phyloP scores from a whole-genome alignment of 2,329 filamentous ascomycete genomes.

The Colletotrichum sp. region DNA sequence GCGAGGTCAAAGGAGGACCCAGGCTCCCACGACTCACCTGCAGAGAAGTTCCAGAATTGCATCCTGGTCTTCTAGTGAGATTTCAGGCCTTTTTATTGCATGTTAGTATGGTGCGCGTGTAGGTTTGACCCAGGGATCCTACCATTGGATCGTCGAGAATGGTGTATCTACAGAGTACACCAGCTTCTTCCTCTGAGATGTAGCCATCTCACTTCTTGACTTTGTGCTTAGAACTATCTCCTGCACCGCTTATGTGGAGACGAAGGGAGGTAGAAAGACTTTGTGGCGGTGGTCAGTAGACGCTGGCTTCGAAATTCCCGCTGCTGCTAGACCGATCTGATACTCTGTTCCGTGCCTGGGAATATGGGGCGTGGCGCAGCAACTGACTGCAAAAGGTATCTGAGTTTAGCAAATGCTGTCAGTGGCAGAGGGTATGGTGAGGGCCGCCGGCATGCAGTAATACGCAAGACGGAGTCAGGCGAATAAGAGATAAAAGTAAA shows the following conservation, averaged over 20 bases:
- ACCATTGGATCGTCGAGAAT: slow-evolving; percentile 67
- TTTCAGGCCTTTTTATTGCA: slow-evolving; percentile 58
- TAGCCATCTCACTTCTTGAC: not conserved
- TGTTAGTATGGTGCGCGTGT: not conserved
- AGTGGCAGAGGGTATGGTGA: not conserved
- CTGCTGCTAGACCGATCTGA: not conserved
- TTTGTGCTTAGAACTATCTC: not conserved
- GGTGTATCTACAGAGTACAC: slow-evolving; percentile 71
- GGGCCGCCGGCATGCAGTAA: not conserved
- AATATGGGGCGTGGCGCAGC: not conserved
- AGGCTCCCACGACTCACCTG: slow-evolving; percentile 49
- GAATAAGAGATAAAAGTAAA: slow-evolving; percentile 1
- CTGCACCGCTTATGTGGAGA: not conserved
- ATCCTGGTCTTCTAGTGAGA: slow-evolving; percentile 63
- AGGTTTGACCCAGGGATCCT: slow-evolving; percentile 19
- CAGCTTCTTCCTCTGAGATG: slow-evolving; percentile 50
- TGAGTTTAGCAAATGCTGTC: not conserved
- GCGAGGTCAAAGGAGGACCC: not conserved
- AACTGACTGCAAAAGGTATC: not conserved
- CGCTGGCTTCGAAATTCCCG: not conserved
- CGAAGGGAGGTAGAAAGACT: not conserved
- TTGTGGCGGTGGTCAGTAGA: not conserved
- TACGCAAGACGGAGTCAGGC: not conserved
- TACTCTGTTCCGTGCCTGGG: not conserved
- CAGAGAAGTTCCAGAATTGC: slow-evolving; percentile 70